These are phyloP conservation scores for Verticillium isaacii DNA, from an alignment of 2,329 filamentous ascomycete species.

Conservation along the genomic window DNA sequence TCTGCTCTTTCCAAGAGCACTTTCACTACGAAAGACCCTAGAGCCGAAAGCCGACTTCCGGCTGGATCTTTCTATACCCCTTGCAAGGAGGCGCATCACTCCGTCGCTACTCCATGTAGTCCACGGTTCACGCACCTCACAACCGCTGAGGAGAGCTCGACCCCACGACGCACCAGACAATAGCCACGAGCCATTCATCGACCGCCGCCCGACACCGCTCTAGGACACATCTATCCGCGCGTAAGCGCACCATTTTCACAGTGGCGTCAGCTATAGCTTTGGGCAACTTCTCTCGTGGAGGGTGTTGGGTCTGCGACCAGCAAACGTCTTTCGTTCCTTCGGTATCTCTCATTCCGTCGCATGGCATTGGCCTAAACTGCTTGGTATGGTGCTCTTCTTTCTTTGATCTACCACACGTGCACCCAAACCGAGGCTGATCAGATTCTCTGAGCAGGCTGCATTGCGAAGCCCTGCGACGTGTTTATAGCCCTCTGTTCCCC, in stretches of 20 bases:
- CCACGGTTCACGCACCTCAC: too few species aligned
- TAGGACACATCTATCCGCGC: neutral
- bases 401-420: neutral
- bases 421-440: neutral
- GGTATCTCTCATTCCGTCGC: neutral
- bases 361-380: neutral
- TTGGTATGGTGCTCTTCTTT: neutral
- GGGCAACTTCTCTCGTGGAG: neutral
- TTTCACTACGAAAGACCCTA: too few species aligned
- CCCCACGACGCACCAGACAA: too few species aligned
- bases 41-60: too few species aligned
- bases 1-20: too few species aligned
- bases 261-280: neutral
- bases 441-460: neutral
- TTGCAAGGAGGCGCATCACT: too few species aligned
- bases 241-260: neutral
- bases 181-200: too few species aligned
- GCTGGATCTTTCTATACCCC: too few species aligned
- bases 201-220: neutral
- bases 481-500: neutral
- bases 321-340: neutral
- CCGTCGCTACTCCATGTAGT: too few species aligned
- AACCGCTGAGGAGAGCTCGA: too few species aligned
- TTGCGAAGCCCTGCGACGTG: neutral
- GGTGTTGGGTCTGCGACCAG: neutral